Conservation (phyloP, 2,329 filamentous ascomycete genomes). For the Arachnomyces sp. region DNA sequence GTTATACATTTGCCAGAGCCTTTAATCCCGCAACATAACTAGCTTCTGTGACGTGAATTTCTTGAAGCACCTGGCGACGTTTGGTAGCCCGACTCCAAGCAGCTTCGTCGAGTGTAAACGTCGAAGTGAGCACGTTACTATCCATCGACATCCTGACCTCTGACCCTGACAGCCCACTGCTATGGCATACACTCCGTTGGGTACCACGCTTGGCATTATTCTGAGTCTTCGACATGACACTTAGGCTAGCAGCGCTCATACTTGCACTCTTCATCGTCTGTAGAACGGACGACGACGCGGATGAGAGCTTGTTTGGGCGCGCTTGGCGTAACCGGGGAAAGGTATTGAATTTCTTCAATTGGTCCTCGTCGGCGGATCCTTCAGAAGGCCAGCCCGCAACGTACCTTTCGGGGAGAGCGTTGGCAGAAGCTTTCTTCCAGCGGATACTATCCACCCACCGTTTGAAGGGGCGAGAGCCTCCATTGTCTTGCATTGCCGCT, state of each 20-base stretch:
- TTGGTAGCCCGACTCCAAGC: conserved; percentile 65
- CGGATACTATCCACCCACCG: conserved; percentile 33
- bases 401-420: conserved; percentile 14
- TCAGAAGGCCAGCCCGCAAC: conserved; percentile 32
- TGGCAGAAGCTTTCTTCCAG: conserved; percentile 14
- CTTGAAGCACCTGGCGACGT: conserved; percentile 71
- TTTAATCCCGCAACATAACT: conserved; percentile 81
- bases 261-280: conserved; percentile 74
- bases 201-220: conserved; percentile 52
- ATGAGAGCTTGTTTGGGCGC: conserved; percentile 56
- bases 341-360: conserved; percentile 9
- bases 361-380: conserved; percentile 13
- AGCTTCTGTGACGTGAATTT: conserved; percentile 78
- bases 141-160: conserved; percentile 59
- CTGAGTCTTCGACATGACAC: conserved; percentile 55
- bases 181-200: conserved; percentile 28
- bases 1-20: conserved; percentile 70
- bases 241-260: conserved; percentile 65
- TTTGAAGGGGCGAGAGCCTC: conserved; percentile 22
- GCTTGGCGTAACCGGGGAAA: conserved; percentile 19
- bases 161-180: conserved; percentile 56
- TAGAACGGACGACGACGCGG: conserved; percentile 70
- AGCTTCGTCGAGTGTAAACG: conserved; percentile 53
- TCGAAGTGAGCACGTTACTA: conserved; percentile 39
- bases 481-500: not conserved